Conservation (phyloP, 176 grass and related monocot genomes). For the Cenchrus americanus region DNA sequence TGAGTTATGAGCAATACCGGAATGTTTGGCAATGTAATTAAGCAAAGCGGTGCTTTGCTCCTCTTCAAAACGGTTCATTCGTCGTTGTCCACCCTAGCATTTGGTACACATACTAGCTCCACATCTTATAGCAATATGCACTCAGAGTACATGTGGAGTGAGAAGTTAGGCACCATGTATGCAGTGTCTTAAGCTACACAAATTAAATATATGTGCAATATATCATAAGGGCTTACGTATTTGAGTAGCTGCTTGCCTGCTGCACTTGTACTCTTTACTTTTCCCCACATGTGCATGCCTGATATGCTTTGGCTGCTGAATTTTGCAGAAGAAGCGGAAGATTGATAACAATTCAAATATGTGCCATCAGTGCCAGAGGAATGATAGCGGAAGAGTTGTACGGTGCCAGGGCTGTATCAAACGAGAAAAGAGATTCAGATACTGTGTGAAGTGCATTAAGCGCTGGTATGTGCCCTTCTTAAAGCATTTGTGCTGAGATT, state of each 20-base stretch:
- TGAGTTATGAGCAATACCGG: neutral
- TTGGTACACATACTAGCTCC: neutral
- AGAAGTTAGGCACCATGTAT: neutral
- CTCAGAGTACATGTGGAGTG: neutral
- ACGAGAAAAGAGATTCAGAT: slow-evolving; percentile 44
- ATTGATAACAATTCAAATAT: slow-evolving; percentile 27
- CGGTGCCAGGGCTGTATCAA: slow-evolving; percentile 35
- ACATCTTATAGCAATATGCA: neutral
- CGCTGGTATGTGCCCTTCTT: slow-evolving; percentile 56
- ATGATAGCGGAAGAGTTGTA: slow-evolving; percentile 63
- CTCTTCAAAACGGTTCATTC: neutral
- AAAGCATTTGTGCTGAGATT: neutral
- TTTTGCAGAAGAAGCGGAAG: slow-evolving; percentile 35
- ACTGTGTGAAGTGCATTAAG: slow-evolving; percentile 61
- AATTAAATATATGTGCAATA: neutral
- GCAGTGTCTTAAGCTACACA: neutral
- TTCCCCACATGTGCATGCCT: neutral
- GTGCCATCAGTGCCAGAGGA: slow-evolving; percentile 88
- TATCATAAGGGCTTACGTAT: neutral
- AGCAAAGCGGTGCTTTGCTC: neutral
- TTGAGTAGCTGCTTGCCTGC: neutral
- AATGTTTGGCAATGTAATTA: neutral
- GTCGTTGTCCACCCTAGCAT: neutral
- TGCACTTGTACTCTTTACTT: neutral
- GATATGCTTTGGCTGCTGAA: neutral